Percentiles rank a stretch among this genome's conserved stretches.
These are phyloP conservation scores for Phylloporus arenicola DNA, from an alignment of 768 basidiomycete species.

Conservation along the genomic window DNA sequence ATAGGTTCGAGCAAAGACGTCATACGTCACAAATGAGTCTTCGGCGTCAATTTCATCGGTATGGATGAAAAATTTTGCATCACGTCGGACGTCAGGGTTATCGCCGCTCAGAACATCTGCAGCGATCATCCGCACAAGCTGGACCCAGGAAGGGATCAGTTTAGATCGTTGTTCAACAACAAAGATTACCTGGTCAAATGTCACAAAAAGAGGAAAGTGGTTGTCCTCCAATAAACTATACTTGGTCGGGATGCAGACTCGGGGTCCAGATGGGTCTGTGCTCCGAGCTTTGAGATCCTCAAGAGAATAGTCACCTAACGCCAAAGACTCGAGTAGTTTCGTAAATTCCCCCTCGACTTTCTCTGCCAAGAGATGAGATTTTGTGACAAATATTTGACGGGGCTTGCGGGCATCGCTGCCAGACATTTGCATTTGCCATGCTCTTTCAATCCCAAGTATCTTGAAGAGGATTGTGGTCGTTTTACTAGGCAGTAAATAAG, in stretches of 20 bases:
- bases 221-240: constrained; percentile 53
- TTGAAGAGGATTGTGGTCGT: constrained; percentile 75
- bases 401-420: constrained; percentile 37
- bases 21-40: constrained; percentile 39
- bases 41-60: constrained; percentile 10
- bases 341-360: constrained; percentile 65
- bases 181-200: constrained; percentile 52
- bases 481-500: constrained; percentile 41
- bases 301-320: constrained; percentile 31
- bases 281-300: constrained; percentile 40
- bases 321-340: constrained; percentile 44
- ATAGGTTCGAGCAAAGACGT: constrained; percentile 44
- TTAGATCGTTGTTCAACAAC: neutral
- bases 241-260: constrained; percentile 31
- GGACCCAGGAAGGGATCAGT: neutral
- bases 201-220: constrained; percentile 68
- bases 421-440: constrained; percentile 36
- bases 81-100: neutral
- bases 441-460: constrained; percentile 63
- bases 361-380: constrained; percentile 62
- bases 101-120: constrained; percentile 14
- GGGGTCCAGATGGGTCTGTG: too few relatives aligned
- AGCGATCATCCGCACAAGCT: constrained; percentile 27
- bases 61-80: constrained; percentile 11
- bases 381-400: constrained; percentile 68